These are phyloP conservation scores for Macrophomina phaseolina DNA, from an alignment of 2,329 filamentous ascomycete species.

Conservation along the genomic window DNA sequence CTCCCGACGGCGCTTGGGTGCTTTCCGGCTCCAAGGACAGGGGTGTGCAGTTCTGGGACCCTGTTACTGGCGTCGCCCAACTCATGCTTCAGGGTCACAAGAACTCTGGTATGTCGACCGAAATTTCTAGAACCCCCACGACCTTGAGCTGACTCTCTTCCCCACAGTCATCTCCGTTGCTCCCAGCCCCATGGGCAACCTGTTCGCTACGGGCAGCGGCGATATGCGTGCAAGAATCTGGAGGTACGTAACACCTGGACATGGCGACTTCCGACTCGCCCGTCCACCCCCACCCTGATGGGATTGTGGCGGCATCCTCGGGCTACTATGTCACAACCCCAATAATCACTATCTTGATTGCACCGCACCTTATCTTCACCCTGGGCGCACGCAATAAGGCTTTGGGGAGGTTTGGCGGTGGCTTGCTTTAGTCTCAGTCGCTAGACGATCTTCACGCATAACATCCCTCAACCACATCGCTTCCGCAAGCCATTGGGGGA, in stretches of 20 bases:
- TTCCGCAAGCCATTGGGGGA: conserved; percentile 15
- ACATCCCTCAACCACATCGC: conserved; percentile 19
- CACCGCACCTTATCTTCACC: conserved; percentile 7
- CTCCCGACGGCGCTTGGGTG: conserved; percentile 93
- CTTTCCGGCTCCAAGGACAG: conserved; percentile 97
- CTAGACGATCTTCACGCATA: conserved; percentile 25
- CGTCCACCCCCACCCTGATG: neutral
- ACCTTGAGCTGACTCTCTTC: neutral
- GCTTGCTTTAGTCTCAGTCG: conserved; percentile 22
- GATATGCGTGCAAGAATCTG: conserved; percentile 98
- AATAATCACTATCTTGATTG: neutral
- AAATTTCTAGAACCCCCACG: neutral
- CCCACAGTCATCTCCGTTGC: conserved; percentile 87
- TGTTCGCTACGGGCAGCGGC: conserved; percentile 95
- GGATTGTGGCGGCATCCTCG: neutral
- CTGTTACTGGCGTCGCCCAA: conserved; percentile 88
- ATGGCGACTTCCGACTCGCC: neutral
- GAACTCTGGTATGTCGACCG: conserved; percentile 71
- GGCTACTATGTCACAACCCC: neutral
- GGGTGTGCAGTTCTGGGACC: conserved; percentile 98
- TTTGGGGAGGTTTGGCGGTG: conserved; percentile 10
- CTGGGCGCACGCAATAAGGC: conserved; percentile 4
- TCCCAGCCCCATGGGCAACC: conserved; percentile 83
- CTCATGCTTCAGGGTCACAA: conserved; percentile 99
- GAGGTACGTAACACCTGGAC: conserved; percentile 64